phyloP scores from a whole-genome alignment of 768 basidiomycete genomes.

The Cystobasidium tubakii region DNA sequence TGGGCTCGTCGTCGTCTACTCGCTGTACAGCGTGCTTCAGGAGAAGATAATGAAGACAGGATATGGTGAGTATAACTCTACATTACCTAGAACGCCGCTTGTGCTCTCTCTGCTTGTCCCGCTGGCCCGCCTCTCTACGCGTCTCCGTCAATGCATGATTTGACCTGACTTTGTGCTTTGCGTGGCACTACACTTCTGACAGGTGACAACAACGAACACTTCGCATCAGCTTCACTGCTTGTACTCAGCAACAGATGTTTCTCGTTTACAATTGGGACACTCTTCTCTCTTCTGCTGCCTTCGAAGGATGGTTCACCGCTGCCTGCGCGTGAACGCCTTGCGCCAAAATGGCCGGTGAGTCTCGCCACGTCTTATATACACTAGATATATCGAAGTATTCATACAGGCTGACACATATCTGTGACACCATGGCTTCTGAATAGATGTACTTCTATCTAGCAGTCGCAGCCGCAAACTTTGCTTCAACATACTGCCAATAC shows the following conservation, averaged over 20 bases:
- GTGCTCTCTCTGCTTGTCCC: neutral
- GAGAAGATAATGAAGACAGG: constrained; percentile 46
- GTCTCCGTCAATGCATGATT: neutral
- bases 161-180: neutral
- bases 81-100: neutral
- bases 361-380: neutral
- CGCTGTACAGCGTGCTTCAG: constrained; percentile 40
- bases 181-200: too few relatives aligned
- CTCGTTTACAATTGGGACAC: constrained; percentile 37
- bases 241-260: constrained; percentile 44
- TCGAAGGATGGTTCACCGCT: neutral
- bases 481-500: constrained; percentile 44
- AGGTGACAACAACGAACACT: constrained; percentile 40
- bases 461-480: constrained; percentile 44
- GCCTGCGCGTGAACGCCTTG: neutral
- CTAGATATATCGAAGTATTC: too few relatives aligned
- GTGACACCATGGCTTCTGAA: too few relatives aligned
- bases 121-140: neutral
- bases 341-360: neutral
- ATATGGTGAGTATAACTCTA: constrained; percentile 35
- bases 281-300: constrained; percentile 37
- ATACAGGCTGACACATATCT: too few relatives aligned
- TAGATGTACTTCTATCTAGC: constrained; percentile 34
- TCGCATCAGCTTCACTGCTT: constrained; percentile 43
- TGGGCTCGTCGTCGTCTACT: constrained; percentile 40